Conservation (phyloP, 805 yeast species). For the Teunomyces tritomae region DNA sequence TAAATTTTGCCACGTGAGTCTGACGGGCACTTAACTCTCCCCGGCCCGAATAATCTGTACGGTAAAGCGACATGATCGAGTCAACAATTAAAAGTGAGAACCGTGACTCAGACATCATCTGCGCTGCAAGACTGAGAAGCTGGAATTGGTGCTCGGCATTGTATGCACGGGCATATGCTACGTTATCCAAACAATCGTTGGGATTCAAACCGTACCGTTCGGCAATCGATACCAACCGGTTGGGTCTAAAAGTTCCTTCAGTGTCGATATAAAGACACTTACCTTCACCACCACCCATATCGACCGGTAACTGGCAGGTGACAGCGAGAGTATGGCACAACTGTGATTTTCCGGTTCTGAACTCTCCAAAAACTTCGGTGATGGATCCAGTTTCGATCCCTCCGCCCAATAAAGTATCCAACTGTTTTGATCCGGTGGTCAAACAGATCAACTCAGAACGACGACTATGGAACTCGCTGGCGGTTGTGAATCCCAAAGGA, state of each 20-base stretch:
- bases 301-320: slow-evolving; percentile 93
- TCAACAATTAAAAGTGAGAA: slow-evolving; percentile 91
- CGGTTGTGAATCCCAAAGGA: slow-evolving; percentile 97
- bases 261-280: slow-evolving; percentile 95
- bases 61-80: slow-evolving; percentile 92
- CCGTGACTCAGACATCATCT: slow-evolving; percentile 93
- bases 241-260: slow-evolving; percentile 95
- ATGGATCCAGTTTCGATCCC: slow-evolving; percentile 97
- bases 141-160: slow-evolving; percentile 95
- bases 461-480: slow-evolving; percentile 87
- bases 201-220: slow-evolving; percentile 88
- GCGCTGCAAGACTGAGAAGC: slow-evolving; percentile 84
- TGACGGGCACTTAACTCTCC: slow-evolving; percentile 96
- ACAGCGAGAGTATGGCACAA: slow-evolving; percentile 95
- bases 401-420: slow-evolving; percentile 92
- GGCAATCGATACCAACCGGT: slow-evolving; percentile 84
- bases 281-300: slow-evolving; percentile 98
- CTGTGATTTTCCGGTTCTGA: slow-evolving; percentile 96
- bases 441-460: slow-evolving; percentile 87
- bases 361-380: slow-evolving; percentile 95
- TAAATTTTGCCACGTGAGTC: slow-evolving; percentile 86
- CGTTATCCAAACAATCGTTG: slow-evolving; percentile 92
- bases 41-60: slow-evolving; percentile 93
- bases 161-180: slow-evolving; percentile 95
- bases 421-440: slow-evolving; percentile 92